Evolutionary conservation across 495 filamentous ascomycete species (phyloP).

Genomic region (Xylaria nigripes): DNA sequence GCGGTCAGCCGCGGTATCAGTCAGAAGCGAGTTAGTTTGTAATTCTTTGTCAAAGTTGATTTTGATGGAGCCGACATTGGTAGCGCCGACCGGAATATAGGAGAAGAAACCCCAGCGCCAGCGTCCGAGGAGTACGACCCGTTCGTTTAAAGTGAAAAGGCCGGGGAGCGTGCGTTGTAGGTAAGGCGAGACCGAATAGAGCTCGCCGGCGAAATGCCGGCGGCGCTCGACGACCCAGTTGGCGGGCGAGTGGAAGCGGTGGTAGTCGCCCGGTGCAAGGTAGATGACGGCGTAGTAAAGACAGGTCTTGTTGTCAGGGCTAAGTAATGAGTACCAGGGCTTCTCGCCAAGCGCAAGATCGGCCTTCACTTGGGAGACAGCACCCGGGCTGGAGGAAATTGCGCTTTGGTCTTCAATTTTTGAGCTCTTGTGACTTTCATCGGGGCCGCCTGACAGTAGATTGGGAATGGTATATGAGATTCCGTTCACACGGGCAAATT

Average conservation of each 20-base stretch:
- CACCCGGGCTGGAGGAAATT: slow-evolving; percentile 52
- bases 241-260: slow-evolving; percentile 91
- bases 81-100: slow-evolving; percentile 91
- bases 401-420: slow-evolving; percentile 36
- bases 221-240: slow-evolving; percentile 89
- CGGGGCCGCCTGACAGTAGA: slow-evolving; percentile 65
- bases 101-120: slow-evolving; percentile 98
- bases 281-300: slow-evolving; percentile 95
- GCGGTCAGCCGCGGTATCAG: slow-evolving; percentile 78
- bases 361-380: slow-evolving; percentile 73
- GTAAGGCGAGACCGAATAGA: slow-evolving; percentile 92
- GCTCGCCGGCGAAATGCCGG: slow-evolving; percentile 91
- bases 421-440: slow-evolving; percentile 44
- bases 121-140: slow-evolving; percentile 83
- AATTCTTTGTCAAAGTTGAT: slow-evolving; percentile 96
- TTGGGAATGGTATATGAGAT: slow-evolving; percentile 92
- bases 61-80: slow-evolving; percentile 96
- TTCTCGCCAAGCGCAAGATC: slow-evolving; percentile 68
- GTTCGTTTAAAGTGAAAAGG: slow-evolving; percentile 93
- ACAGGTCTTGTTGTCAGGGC: slow-evolving; percentile 49
- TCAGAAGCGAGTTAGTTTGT: slow-evolving; percentile 81
- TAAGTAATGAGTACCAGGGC: slow-evolving; percentile 68
- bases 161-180: slow-evolving; percentile 84
- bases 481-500: slow-evolving; percentile 92
- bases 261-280: slow-evolving; percentile 96